Percentiles rank a stretch among this genome's conserved stretches.
phyloP scores from a whole-genome alignment of 192 early-diverging fungal genomes.

The Coemansia sp. region DNA sequence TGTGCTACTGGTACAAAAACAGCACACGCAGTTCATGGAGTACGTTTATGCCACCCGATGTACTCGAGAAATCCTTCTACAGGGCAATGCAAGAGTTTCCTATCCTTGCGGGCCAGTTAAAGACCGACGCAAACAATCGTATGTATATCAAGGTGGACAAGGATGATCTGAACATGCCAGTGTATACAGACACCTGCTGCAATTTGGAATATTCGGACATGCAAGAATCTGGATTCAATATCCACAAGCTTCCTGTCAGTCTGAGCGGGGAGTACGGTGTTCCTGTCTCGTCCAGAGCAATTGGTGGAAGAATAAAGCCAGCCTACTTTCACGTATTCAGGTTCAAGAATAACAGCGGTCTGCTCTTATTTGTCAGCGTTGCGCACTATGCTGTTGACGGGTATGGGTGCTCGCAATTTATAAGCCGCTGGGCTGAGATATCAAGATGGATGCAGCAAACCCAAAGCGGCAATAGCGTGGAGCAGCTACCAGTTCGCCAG shows the following conservation, averaged over 20 bases:
- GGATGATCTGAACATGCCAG: too few species aligned
- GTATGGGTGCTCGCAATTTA: constrained; percentile 3
- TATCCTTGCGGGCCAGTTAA: too few species aligned
- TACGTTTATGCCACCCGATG: too few species aligned
- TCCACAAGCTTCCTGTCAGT: not conserved
- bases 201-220: too few species aligned
- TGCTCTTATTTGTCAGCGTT: constrained; percentile 8
- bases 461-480: not conserved
- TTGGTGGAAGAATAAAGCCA: constrained; percentile 10
- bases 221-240: too few species aligned
- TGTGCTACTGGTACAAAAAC: too few species aligned
- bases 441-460: constrained; percentile 3
- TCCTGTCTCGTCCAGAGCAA: not conserved
- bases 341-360: constrained; percentile 14
- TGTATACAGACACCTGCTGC: too few species aligned
- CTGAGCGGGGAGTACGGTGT: not conserved
- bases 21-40: too few species aligned
- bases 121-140: too few species aligned
- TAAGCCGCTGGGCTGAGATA: constrained; percentile 16
- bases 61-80: too few species aligned
- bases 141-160: too few species aligned
- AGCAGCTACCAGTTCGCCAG: not conserved
- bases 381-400: constrained; percentile 12
- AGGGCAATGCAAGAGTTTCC: too few species aligned
- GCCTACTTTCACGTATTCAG: constrained; percentile 5